Evolutionary conservation across 345 rosid genomes (phyloP), one percentile per base, ranked within the genome.

Genomic region (Rhodamnia rubescens): DNA sequence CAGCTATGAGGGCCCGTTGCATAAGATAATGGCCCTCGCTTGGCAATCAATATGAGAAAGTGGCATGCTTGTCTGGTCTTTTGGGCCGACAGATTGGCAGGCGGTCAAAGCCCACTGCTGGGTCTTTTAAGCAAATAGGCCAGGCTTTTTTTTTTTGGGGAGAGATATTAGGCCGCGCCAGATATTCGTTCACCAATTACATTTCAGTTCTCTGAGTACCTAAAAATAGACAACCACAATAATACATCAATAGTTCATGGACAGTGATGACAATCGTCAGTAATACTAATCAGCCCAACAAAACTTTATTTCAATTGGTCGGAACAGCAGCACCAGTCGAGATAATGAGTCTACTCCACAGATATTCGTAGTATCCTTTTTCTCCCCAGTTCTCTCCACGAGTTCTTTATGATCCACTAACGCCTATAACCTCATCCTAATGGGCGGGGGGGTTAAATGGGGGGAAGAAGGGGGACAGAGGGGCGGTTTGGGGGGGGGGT

Each of bases 351-450:
- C 98, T 0, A 96, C 98, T 2, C 99, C 98, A 85, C 99, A 95
- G 32, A 94, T 82, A 86, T 96, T 92, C 94, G 91, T 96, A 96
- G 88, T 47, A 96, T 29, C 99, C 98, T 4, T 85, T 92, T 93
- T 96, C 99, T 53, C 99, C 99, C 98, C 98, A 96, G 84, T 14
- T 90, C 82, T 91, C 94, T 51, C 99, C 99, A 98, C 99, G 98
- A 95, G 84, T 96, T 96, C 94, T 95, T 96, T 85, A 96, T 95
- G 87, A 95, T 88, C 99, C 98, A 96, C 88, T 88, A 95, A 12
- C 96, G 98, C 91, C 93, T 95, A 36, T 94, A 87, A 94, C 96
- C 94, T 96, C 95, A 95, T 84, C 83, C 98, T 85, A 51, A 94
- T 85, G 40, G n/a, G n/a, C n/a, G n/a, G n/a, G n/a, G n/a, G n/a